phyloP scores from a whole-genome alignment of 371 early-diverging fungal genomes.

The Circinella umbellata region DNA sequence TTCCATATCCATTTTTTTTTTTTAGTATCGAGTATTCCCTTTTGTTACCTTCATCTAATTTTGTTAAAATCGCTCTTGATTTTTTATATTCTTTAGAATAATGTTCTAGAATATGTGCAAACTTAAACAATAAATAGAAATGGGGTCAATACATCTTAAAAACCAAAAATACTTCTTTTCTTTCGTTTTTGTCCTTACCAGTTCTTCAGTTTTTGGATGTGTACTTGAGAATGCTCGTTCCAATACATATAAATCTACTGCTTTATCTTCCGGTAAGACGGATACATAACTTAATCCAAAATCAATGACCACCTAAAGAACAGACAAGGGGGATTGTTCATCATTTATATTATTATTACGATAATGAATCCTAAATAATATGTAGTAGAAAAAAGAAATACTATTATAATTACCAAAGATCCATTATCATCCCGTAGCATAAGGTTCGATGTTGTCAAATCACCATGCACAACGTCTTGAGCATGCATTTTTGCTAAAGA shows the following conservation, averaged over 20 bases:
- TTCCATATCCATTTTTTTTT: constrained; percentile 1
- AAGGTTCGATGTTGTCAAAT: constrained; percentile 98
- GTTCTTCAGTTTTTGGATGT: constrained; percentile 78
- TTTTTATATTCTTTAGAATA: constrained; percentile 65
- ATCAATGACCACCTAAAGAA: constrained; percentile 84
- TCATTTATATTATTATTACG: neutral
- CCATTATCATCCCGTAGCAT: constrained; percentile 65
- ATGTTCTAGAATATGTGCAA: constrained; percentile 70
- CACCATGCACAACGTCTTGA: constrained; percentile 94
- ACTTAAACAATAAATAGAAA: constrained; percentile 65
- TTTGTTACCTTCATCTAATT: constrained; percentile 91
- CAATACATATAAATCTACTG: constrained; percentile 98
- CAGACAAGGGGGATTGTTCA: neutral
- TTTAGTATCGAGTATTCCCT: neutral
- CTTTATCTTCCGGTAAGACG: constrained; percentile 95
- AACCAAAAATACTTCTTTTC: neutral
- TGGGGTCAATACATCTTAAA: too few relatives aligned
- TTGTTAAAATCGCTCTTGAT: constrained; percentile 63
- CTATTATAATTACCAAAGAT: constrained; percentile 49
- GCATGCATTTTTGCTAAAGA: constrained; percentile 86
- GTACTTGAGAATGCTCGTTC: constrained; percentile 94
- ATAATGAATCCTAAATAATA: neutral
- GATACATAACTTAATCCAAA: constrained; percentile 96
- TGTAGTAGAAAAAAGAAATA: too few relatives aligned
- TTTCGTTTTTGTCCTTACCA: constrained; percentile 53